Base-by-base conservation (phyloP, 768 basidiomycete species). In the Mycena capillaripes region DNA sequence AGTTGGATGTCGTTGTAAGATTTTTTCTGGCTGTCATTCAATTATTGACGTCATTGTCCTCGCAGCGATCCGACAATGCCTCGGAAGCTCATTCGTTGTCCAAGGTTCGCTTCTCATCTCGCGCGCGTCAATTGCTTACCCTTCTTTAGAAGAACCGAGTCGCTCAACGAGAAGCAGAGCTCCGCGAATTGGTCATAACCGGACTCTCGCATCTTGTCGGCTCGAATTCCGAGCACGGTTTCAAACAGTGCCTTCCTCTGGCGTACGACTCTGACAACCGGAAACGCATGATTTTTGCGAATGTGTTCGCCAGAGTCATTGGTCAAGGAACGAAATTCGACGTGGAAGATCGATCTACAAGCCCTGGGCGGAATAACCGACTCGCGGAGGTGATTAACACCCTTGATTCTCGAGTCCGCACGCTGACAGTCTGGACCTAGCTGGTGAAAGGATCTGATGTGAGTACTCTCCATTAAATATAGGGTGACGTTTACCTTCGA, bases 211-310 rank as follows among this genome's bases (percentile, higher is more conserved):
- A 96, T 71, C 85, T 97, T 8, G 91, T 97, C 66, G 89, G 88
- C 38, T 89, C 95, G 16, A 97, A 97, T 78, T 91, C 94, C 19
- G 95, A 97, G 77, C 92, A 90, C 75, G 96, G 95, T 7, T 91
- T 97, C 78, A 96, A 96, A 79, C 95, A 97, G 79, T 96, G 93
- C 76, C 88, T 97, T 25, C 84, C 91, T 6, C 85, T 94, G 69
- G 94, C 93, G 1, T 96, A 95, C 75, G 92, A 95, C 76, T 79
- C 84, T 25, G 93, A 97, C 77, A 83, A 87, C 29, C 82, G 88
- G 44, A 91, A 93, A 76, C 89, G 95, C 17, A 86, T 89, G 12
- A 95, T 96, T 29, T 98, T 97, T 77, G 90, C 95, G 17, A 91
- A 93, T 76, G 92, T 96, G 9, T 95, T 97, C 79, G 91, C 93